Evolutionary conservation across 1,139 yeast species (phyloP).

Genomic region (Hemisphaericaspora lyxosophila): DNA sequence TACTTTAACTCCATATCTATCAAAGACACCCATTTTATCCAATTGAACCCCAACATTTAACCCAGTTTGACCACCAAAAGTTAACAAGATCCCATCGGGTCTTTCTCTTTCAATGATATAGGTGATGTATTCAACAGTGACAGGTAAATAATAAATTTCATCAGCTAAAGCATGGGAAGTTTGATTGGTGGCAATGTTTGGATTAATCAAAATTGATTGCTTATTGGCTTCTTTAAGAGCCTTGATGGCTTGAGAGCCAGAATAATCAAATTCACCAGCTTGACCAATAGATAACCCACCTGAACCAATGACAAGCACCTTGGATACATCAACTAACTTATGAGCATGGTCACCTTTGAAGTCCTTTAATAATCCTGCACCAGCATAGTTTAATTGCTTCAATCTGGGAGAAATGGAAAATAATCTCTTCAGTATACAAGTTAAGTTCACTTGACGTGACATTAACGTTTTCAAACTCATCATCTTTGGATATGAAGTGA

Average conservation of each 20-base stretch:
- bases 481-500: constrained; percentile 2
- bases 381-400: constrained; percentile 27
- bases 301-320: constrained; percentile 91
- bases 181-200: constrained; percentile 96
- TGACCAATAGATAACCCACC: constrained; percentile 98
- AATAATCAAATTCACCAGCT: constrained; percentile 98
- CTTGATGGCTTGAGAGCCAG: constrained; percentile 97
- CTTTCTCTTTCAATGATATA: constrained; percentile 92
- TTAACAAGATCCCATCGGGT: constrained; percentile 92
- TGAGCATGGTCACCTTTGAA: constrained; percentile 38
- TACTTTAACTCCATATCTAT: constrained; percentile 87
- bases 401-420: constrained; percentile 5
- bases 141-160: constrained; percentile 92
- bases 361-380: constrained; percentile 40
- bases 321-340: constrained; percentile 84
- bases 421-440: constrained; percentile 3
- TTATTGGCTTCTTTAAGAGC: constrained; percentile 91
- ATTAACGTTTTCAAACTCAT: constrained; percentile 3
- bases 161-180: constrained; percentile 96
- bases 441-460: constrained; percentile 6
- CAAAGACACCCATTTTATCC: constrained; percentile 90
- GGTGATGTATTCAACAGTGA: constrained; percentile 92
- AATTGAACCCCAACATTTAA: constrained; percentile 93
- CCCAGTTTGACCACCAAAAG: constrained; percentile 99
- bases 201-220: constrained; percentile 83